A percentile compares a stretch with the other conserved stretches of the same genome.
These are phyloP conservation scores for Raffaelea albimanens DNA, from an alignment of 2,329 filamentous ascomycete species.

Conservation along the genomic window DNA sequence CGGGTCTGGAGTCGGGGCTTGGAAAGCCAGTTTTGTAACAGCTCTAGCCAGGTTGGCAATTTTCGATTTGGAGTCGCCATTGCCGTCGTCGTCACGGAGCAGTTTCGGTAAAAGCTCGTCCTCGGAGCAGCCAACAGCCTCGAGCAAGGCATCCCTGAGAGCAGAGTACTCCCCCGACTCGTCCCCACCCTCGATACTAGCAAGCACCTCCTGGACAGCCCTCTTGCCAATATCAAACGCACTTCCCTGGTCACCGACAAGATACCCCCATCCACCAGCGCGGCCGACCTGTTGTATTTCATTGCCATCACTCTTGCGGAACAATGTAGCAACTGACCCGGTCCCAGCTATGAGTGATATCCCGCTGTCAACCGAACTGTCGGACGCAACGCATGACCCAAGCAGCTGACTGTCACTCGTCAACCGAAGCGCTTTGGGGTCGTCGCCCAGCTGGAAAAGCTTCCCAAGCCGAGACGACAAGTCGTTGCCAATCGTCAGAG, in stretches of 20 bases:
- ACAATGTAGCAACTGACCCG: constrained; percentile 32
- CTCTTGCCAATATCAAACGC: constrained; percentile 29
- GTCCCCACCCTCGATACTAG: constrained; percentile 1
- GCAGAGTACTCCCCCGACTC: neutral
- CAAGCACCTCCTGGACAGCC: constrained; percentile 23
- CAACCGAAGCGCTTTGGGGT: constrained; percentile 3
- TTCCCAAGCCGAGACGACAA: neutral
- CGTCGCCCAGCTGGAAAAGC: neutral
- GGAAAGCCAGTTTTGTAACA: constrained; percentile 4
- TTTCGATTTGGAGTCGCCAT: constrained; percentile 4
- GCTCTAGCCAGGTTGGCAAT: constrained; percentile 5
- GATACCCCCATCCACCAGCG: constrained; percentile 32
- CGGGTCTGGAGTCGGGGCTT: neutral
- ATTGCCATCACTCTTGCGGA: constrained; percentile 1
- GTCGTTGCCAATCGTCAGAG: neutral
- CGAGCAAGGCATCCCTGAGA: constrained; percentile 1
- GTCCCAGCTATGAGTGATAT: constrained; percentile 31
- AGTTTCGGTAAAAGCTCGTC: constrained; percentile 4
- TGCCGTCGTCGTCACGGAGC: constrained; percentile 3
- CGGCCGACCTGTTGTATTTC: constrained; percentile 20
- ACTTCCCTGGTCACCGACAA: constrained; percentile 33
- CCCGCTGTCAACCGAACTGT: constrained; percentile 2
- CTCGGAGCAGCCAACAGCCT: neutral
- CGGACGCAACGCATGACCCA: constrained; percentile 2
- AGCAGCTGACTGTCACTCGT: constrained; percentile 6